Base-by-base conservation (phyloP, 257 asterid species). In the Gentiana straminea region DNA sequence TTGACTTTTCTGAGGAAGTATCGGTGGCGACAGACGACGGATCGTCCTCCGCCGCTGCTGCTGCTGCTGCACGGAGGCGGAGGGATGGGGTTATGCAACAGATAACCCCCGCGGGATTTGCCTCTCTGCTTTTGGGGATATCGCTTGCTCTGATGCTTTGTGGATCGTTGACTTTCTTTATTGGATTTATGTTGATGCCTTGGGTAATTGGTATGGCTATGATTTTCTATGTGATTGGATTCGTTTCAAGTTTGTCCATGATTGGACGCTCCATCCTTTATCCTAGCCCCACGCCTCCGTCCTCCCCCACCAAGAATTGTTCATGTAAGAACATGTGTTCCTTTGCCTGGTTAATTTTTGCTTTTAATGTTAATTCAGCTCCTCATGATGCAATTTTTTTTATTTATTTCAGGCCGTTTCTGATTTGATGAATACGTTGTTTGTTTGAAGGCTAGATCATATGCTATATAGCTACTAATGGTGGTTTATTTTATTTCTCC, bases 121-220 rank as follows among this genome's bases (percentile, higher is more conserved):
- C 97, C 0, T 78, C 94, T 3, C 65, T 80, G 77, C 77, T 89
- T 3, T 70, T 89, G 5, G 97, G 95, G 69, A 68, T 84, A 13
- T 89, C 94, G 7, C 61, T 84, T 45, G 74, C 93, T 13, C 55
- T 86, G 64, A 89, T 86, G 97, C 62, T 89, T 2, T 86, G 97
- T 35, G 93, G 94, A 84, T 89, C 97, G 53, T 76, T 86, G 46
- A 89, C 94, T 63, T 86, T 89, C 64, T 86, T 86, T 60, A 81
- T 91, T 12, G 98, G 98, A 54, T 91, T 91, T 62, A 35, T 91
- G 24, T 68, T 91, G 87, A 84, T 91, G 95, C 98, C 98, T 4
- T 91, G 98, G 98, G 89, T 91, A 11, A 56, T 91, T n/a, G 95
- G 86, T 24, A 77, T 83, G 77, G 92, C 80, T 3, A 53, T 84